Evolutionary conservation across 2,329 filamentous ascomycete species (phyloP), one percentile per base, ranked within the genome.

Genomic region (Thyridium curvatum): DNA sequence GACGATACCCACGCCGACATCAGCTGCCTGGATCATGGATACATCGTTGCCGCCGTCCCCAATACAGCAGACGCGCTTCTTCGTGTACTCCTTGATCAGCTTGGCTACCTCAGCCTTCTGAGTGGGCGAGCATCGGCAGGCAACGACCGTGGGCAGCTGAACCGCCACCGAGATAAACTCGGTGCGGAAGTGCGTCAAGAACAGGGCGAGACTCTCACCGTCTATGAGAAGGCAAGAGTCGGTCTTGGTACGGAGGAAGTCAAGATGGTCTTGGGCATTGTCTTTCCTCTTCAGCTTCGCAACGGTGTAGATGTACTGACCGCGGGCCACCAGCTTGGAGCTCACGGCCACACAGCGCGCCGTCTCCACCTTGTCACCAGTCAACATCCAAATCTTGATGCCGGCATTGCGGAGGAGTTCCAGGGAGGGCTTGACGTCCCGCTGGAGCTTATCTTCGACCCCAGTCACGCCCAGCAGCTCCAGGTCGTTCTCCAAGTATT

Each of bases 301-400:
- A 32, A 98, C 84, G 0, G 91, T 96, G 63, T 97, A 89, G 46
- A 98, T 95, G 58, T 91, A 93, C 62, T 98, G 94, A 2, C 91
- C 91, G 45, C 93, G 75, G 4, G 89, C 84, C 12, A 98, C 93
- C 7, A 98, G 75, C 60, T 96, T 96, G 21, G 91, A 90, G 54
- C 86, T 94, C 32, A 98, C 85, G 2, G 93, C 94, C 12, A 98
- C 91, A 61, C 93, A 98, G 29, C 93, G 82, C 13, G 93, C 93
- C 12, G 93, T 98, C 64, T 98, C 93, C 3, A 98, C 87, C 64
- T 98, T 98, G 71, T 98, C 93, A 34, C 93, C 93, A 0, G 93
- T 98, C 58, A 98, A 71, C 93, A 98, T 98, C 93, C 93, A 98
- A 37, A 98, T 97, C 62, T 97, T 97, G 65, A 98, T 93, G 18